phyloP scores from a whole-genome alignment of 768 basidiomycete genomes.

The Kwoniella mangroviensis region DNA sequence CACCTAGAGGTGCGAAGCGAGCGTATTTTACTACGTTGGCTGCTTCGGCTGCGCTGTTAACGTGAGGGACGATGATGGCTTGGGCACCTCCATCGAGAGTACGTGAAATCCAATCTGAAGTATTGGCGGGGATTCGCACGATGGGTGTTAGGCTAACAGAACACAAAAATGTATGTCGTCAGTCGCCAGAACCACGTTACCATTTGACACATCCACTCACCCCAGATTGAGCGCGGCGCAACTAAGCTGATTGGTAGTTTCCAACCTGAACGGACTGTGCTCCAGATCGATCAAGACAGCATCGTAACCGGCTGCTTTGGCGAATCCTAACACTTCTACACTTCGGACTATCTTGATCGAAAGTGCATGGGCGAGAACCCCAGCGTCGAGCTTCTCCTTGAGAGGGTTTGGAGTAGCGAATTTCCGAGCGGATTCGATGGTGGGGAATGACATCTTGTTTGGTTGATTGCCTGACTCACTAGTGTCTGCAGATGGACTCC shows the following conservation, averaged over 20 bases:
- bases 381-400: conserved; percentile 6
- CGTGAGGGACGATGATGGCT: conserved; percentile 49
- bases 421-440: neutral
- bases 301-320: conserved; percentile 40
- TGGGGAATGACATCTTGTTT: conserved; percentile 3
- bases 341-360: conserved; percentile 12
- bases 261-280: conserved; percentile 38
- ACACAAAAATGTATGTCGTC: neutral
- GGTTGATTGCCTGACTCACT: neutral
- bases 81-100: conserved; percentile 47
- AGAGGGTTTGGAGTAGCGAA: conserved; percentile 1
- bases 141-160: conserved; percentile 35
- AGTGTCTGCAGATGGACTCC: neutral
- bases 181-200: neutral
- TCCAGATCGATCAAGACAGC: conserved; percentile 47
- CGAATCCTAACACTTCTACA: conserved; percentile 20
- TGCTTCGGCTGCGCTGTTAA: conserved; percentile 40
- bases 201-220: conserved; percentile 15
- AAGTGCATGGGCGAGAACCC: neutral
- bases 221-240: conserved; percentile 33
- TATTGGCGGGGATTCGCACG: conserved; percentile 43
- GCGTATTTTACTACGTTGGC: conserved; percentile 34
- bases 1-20: conserved; percentile 37
- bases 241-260: conserved; percentile 38
- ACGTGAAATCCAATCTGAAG: conserved; percentile 48